Percentiles rank a stretch among this genome's conserved stretches.
These are phyloP conservation scores for Colletotrichum destructivum DNA, from an alignment of 2,329 filamentous ascomycete species.

Conservation along the genomic window DNA sequence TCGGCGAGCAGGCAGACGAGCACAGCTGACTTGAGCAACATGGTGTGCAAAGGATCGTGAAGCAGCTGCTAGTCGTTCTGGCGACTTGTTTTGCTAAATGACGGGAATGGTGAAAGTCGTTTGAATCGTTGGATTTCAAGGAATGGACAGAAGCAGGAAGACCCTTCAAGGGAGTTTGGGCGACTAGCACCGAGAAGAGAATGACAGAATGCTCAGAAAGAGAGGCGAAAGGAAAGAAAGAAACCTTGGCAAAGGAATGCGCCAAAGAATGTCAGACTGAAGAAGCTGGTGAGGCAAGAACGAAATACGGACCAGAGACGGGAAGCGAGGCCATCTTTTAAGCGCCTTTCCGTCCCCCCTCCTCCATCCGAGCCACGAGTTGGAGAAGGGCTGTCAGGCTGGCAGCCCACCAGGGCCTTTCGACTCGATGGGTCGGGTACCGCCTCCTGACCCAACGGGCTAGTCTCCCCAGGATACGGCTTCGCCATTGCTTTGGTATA, in stretches of 20 bases:
- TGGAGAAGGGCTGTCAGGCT: conserved; percentile 14
- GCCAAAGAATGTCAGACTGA: conserved; percentile 32
- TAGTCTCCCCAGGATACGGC: conserved; percentile 23
- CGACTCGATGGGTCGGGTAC: conserved; percentile 16
- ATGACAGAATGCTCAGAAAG: conserved; percentile 35
- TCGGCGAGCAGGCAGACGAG: conserved; percentile 36
- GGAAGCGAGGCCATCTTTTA: conserved; percentile 37
- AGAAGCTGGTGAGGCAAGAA: conserved; percentile 35
- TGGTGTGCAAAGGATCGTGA: conserved; percentile 30
- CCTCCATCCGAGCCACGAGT: background rate
- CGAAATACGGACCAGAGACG: conserved; percentile 10
- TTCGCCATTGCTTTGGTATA: conserved; percentile 32
- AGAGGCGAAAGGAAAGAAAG: conserved; percentile 28
- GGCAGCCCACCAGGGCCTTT: background rate
- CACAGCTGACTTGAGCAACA: conserved; percentile 35
- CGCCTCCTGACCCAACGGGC: conserved; percentile 26
- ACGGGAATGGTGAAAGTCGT: conserved; percentile 20
- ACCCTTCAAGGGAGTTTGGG: conserved; percentile 38
- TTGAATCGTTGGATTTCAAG: conserved; percentile 23
- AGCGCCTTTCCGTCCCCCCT: conserved; percentile 2
- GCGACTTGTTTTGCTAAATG: conserved; percentile 21
- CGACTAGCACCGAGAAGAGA: conserved; percentile 43
- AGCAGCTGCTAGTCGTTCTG: conserved; percentile 1
- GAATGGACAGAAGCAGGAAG: conserved; percentile 39
- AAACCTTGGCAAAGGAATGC: conserved; percentile 30